phyloP scores from a whole-genome alignment of 129 eudicot species.

The Flaveria bidentis region DNA sequence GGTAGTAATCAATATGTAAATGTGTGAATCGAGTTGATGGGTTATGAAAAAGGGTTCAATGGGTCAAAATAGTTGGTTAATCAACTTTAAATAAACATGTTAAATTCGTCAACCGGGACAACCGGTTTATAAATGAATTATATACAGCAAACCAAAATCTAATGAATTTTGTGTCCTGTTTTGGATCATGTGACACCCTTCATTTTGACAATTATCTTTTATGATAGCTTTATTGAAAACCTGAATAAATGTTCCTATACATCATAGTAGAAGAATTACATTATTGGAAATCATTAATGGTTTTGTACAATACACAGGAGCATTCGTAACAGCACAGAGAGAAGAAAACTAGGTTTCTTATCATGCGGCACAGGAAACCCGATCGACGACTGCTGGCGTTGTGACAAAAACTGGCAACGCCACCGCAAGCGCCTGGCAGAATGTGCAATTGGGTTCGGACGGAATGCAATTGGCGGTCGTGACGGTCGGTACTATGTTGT shows the following conservation, averaged over 20 bases:
- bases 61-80: too few relatives aligned
- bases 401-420: slow-evolving; percentile 67
- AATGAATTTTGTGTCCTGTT: too few relatives aligned
- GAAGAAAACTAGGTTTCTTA: slow-evolving; percentile 78
- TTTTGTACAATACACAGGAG: slow-evolving; percentile 46
- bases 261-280: not conserved
- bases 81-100: too few relatives aligned
- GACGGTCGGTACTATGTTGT: slow-evolving; percentile 76
- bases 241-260: not conserved
- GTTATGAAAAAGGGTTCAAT: too few relatives aligned
- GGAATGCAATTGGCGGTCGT: slow-evolving; percentile 81
- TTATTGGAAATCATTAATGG: not conserved
- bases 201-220: not conserved
- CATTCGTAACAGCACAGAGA: slow-evolving; percentile 61
- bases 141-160: too few relatives aligned
- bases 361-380: slow-evolving; percentile 91
- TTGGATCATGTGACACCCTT: not conserved
- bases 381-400: slow-evolving; percentile 90
- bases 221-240: not conserved
- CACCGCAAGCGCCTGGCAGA: slow-evolving; percentile 71
- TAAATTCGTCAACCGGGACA: too few relatives aligned
- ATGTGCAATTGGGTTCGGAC: slow-evolving; percentile 87
- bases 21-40: too few relatives aligned
- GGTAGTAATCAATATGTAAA: too few relatives aligned
- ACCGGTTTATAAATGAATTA: too few relatives aligned